Conservation (phyloP, 805 yeast genomes). For the Teunomyces pallodes region DNA sequence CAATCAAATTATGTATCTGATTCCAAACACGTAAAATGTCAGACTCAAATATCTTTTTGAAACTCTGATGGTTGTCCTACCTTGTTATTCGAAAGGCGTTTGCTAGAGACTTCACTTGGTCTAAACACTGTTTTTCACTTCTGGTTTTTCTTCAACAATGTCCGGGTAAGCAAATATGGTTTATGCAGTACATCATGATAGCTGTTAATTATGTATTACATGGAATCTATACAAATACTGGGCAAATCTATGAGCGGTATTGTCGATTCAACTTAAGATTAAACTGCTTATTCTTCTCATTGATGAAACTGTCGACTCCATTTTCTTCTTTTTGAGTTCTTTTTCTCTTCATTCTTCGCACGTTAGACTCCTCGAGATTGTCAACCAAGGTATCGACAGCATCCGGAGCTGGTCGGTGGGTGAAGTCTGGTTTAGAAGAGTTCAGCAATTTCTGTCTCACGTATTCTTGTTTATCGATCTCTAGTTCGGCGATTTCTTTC, state of each 20-base stretch:
- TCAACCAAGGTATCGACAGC: slow-evolving; percentile 27
- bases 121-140: background rate
- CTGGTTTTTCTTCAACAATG: slow-evolving; percentile 1
- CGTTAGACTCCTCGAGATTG: slow-evolving; percentile 32
- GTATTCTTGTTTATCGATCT: slow-evolving; percentile 42
- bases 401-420: slow-evolving; percentile 33
- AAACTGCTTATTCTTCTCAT: slow-evolving; percentile 71
- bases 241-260: slow-evolving; percentile 22
- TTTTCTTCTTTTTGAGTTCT: slow-evolving; percentile 31
- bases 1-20: slow-evolving; percentile 5
- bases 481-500: slow-evolving; percentile 45
- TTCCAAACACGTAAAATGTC: slow-evolving; percentile 1
- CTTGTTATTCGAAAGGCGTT: slow-evolving; percentile 2
- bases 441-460: slow-evolving; percentile 27
- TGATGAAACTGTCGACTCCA: slow-evolving; percentile 48
- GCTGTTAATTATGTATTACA: background rate
- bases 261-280: slow-evolving; percentile 65
- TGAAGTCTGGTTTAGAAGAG: slow-evolving; percentile 12
- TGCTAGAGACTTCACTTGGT: background rate
- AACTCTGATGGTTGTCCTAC: background rate
- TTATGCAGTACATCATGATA: background rate
- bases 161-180: slow-evolving; percentile 3
- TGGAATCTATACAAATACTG: background rate
- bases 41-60: background rate
- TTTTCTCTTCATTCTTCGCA: slow-evolving; percentile 36